These are phyloP conservation scores for Porodaedalea pini DNA, from an alignment of 1,284 basidiomycete genomes.

Conservation along the genomic window DNA sequence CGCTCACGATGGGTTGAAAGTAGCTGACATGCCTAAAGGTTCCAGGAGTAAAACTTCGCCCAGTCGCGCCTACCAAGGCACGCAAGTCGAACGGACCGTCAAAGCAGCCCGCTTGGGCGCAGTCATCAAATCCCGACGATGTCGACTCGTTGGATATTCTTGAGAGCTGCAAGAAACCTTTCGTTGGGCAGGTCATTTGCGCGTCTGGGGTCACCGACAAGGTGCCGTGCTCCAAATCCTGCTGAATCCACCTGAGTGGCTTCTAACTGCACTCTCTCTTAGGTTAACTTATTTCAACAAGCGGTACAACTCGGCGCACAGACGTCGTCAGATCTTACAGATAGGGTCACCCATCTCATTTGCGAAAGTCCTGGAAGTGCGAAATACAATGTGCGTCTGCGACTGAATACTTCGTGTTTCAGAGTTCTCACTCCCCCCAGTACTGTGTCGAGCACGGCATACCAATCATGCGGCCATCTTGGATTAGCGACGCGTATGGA, in stretches of 20 bases:
- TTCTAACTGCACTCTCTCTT: not conserved
- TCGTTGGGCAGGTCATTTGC: conserved; percentile 15
- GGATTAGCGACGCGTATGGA: conserved; percentile 65
- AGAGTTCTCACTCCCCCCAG: conserved; percentile 33
- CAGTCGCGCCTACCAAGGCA: conserved; percentile 41
- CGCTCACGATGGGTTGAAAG: not conserved
- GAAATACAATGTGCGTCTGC: conserved; percentile 62
- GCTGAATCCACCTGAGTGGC: conserved; percentile 8
- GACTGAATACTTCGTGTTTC: conserved; percentile 1
- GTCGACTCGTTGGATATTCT: conserved; percentile 23
- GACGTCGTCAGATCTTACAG: conserved; percentile 65
- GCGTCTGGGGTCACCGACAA: conserved; percentile 22
- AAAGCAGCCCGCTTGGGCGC: conserved; percentile 32
- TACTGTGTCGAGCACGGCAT: conserved; percentile 73
- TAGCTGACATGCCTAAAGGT: conserved; percentile 38
- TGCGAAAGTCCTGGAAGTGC: conserved; percentile 65
- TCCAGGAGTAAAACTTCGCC: conserved; percentile 71
- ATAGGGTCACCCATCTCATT: conserved; percentile 77
- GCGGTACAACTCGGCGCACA: conserved; percentile 74
- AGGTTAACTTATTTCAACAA: conserved; percentile 68
- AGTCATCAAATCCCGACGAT: conserved; percentile 21
- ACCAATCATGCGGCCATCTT: conserved; percentile 68
- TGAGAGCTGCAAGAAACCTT: conserved; percentile 17
- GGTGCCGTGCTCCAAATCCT: conserved; percentile 25
- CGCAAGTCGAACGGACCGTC: conserved; percentile 26